Conservation (phyloP, 352 stramenopile species). For the Peronosclerospora sorghi region DNA sequence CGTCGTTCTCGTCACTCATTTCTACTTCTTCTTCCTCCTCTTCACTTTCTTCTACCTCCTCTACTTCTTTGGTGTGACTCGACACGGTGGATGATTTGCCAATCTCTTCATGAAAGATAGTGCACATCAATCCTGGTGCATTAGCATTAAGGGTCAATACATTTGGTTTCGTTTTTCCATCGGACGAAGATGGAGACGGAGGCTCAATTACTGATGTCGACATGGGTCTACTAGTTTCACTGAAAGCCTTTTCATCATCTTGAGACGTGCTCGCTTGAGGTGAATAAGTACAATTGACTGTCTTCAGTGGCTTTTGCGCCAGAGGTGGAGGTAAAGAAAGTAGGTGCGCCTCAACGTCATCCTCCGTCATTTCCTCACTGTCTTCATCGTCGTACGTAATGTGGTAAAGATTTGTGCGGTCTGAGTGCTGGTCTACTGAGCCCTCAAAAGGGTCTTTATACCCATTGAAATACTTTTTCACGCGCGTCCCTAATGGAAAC, state of each 20-base stretch:
- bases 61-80: constrained; percentile 10
- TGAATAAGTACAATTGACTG: constrained; percentile 5
- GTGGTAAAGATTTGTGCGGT: constrained; percentile 53
- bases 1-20: constrained; percentile 9
- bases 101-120: neutral
- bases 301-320: constrained; percentile 1
- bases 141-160: constrained; percentile 38
- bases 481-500: constrained; percentile 48
- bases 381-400: constrained; percentile 72
- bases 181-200: neutral
- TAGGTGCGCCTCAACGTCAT: constrained; percentile 43
- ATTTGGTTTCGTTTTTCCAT: constrained; percentile 13
- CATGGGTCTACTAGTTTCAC: constrained; percentile 7
- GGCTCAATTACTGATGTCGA: constrained; percentile 1
- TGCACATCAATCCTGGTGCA: constrained; percentile 16
- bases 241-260: constrained; percentile 9
- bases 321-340: constrained; percentile 9
- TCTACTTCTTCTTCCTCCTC: constrained; percentile 17
- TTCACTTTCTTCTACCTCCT: constrained; percentile 8
- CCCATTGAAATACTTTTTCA: constrained; percentile 60
- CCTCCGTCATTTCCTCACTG: constrained; percentile 74
- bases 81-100: constrained; percentile 11
- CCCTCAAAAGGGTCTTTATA: constrained; percentile 47
- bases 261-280: too few species aligned
- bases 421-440: constrained; percentile 41